A percentile compares a stretch with the other conserved stretches of the same genome.
Evolutionary conservation across 169 alveolate genomes (phyloP).

Genomic region (Cryptosporidium sp.): DNA sequence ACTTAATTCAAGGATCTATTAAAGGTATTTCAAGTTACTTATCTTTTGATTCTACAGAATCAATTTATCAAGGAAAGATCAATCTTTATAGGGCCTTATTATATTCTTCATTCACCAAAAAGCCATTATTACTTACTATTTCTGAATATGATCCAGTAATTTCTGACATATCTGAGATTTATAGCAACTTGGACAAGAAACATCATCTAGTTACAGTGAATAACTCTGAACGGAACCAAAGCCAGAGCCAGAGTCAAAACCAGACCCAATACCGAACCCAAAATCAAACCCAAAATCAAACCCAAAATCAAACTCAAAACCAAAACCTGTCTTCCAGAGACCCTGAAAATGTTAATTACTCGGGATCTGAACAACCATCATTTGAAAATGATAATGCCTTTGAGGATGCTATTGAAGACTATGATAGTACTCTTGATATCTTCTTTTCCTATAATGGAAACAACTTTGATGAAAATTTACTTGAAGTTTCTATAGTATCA

Average conservation of each 20-base stretch:
- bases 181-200: slow-evolving; percentile 37
- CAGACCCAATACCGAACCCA: not conserved
- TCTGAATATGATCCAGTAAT: slow-evolving; percentile 57
- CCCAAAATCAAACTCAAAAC: not conserved
- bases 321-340: not conserved
- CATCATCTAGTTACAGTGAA: not conserved
- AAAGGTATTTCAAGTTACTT: slow-evolving; percentile 31
- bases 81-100: slow-evolving; percentile 47
- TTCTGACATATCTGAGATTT: slow-evolving; percentile 14
- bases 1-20: slow-evolving; percentile 54
- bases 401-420: slow-evolving; percentile 72
- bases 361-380: not conserved
- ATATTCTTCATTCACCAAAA: slow-evolving; percentile 43
- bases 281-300: not conserved
- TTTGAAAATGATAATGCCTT: slow-evolving; percentile 40
- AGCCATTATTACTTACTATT: slow-evolving; percentile 31
- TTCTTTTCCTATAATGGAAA: slow-evolving; percentile 13
- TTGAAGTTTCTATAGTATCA: slow-evolving; percentile 31
- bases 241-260: not conserved
- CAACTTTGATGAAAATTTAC: not conserved
- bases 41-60: slow-evolving; percentile 21
- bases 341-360: not conserved
- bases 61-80: slow-evolving; percentile 48
- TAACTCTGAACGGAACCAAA: not conserved
- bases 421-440: slow-evolving; percentile 60